phyloP scores from a whole-genome alignment of 2,329 filamentous ascomycete species.

The Xylariales sp. region DNA sequence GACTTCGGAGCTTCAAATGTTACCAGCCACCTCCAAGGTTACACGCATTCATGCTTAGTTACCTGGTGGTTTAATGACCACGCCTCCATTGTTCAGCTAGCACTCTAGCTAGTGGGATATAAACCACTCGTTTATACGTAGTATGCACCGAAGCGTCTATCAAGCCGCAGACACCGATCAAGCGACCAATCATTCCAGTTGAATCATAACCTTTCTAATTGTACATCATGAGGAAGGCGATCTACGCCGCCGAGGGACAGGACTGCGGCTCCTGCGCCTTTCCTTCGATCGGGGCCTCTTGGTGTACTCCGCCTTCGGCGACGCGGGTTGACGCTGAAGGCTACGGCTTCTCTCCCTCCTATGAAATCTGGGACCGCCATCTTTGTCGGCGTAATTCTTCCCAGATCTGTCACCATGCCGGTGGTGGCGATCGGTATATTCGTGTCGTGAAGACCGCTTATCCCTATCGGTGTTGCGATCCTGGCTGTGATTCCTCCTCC shows the following conservation, averaged over 20 bases:
- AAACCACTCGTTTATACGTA: too few species aligned
- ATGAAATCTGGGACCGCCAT: slow-evolving; percentile 12
- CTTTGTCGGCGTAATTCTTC: slow-evolving; percentile 13
- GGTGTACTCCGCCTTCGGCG: slow-evolving; percentile 13
- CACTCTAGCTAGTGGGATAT: too few species aligned
- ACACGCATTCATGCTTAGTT: too few species aligned
- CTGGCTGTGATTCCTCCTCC: slow-evolving; percentile 14
- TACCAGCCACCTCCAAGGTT: too few species aligned
- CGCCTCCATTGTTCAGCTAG: too few species aligned
- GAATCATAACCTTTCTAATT: too few species aligned
- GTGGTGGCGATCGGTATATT: background rate
- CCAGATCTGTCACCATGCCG: background rate
- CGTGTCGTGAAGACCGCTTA: background rate
- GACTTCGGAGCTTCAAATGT: too few species aligned
- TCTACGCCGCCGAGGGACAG: slow-evolving; percentile 8
- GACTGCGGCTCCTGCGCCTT: slow-evolving; percentile 18
- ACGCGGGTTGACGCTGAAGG: slow-evolving; percentile 13
- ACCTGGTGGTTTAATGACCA: too few species aligned
- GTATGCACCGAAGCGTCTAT: too few species aligned
- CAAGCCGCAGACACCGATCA: too few species aligned
- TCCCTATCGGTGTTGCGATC: slow-evolving; percentile 14
- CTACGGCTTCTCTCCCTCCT: slow-evolving; percentile 16
- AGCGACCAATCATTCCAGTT: too few species aligned
- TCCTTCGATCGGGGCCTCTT: slow-evolving; percentile 18
- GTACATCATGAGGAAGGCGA: background rate